Percentiles rank a stretch among this genome's conserved stretches.
Conservation (phyloP, 495 filamentous ascomycete species). For the Copromyces sp. region DNA sequence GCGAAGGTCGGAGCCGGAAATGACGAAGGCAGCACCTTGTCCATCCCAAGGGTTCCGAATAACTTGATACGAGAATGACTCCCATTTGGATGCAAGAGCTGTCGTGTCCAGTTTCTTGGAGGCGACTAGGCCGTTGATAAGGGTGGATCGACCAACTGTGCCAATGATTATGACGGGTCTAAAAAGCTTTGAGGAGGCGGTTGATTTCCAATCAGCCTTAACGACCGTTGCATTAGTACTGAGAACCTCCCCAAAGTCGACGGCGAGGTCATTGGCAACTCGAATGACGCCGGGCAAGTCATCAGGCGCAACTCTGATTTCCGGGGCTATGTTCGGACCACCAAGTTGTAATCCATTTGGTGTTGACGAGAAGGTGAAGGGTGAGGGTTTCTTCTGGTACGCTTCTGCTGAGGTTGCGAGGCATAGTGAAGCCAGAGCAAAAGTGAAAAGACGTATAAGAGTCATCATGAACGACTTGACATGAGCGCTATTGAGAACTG, state of each 20-base stretch:
- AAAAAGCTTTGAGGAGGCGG: slow-evolving; percentile 15
- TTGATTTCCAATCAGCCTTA: slow-evolving; percentile 17
- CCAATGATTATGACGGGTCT: slow-evolving; percentile 37
- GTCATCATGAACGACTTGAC: slow-evolving; percentile 3
- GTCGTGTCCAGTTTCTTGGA: slow-evolving; percentile 41
- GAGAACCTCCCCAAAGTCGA: slow-evolving; percentile 44
- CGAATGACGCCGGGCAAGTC: slow-evolving; percentile 40
- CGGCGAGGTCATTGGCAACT: slow-evolving; percentile 35
- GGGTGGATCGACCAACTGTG: slow-evolving; percentile 37
- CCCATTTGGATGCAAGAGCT: slow-evolving; percentile 46
- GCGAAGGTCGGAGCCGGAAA: slow-evolving; percentile 50
- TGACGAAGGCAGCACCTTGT: slow-evolving; percentile 42
- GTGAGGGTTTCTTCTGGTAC: slow-evolving; percentile 8
- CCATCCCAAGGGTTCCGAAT: slow-evolving; percentile 40
- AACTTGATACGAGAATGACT: slow-evolving; percentile 45
- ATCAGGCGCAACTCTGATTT: slow-evolving; percentile 19
- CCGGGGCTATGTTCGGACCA: slow-evolving; percentile 13
- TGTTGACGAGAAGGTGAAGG: slow-evolving; percentile 14
- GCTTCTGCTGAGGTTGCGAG: slow-evolving; percentile 2
- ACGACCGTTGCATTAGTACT: slow-evolving; percentile 29
- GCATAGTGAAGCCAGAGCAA: slow-evolving; percentile 2
- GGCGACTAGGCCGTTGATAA: slow-evolving; percentile 34
- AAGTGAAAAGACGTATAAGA: slow-evolving; percentile 1
- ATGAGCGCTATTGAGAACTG: neutral
- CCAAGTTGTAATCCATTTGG: slow-evolving; percentile 15